These are phyloP conservation scores for Coemansia sp. DNA, from an alignment of 192 early-diverging fungal genomes.

Conservation along the genomic window DNA sequence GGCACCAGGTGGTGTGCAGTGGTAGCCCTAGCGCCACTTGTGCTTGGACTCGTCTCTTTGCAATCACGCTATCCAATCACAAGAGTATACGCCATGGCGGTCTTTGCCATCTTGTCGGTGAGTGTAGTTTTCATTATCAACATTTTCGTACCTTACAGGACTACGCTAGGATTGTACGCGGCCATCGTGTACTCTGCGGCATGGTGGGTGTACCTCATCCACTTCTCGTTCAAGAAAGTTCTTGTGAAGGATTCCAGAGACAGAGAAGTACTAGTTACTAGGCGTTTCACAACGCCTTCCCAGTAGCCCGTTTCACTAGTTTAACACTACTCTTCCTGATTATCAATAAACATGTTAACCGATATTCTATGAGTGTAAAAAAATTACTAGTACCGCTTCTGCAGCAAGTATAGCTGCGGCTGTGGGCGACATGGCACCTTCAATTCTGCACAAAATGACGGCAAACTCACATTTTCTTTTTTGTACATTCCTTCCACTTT, in stretches of 20 bases:
- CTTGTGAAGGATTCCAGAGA: not conserved
- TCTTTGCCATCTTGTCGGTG: not conserved
- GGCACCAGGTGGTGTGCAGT: not conserved
- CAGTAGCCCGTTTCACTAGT: not conserved
- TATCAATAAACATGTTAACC: not conserved
- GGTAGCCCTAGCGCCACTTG: not conserved
- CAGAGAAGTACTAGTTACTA: not conserved
- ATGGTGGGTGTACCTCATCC: not conserved
- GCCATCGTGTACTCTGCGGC: not conserved
- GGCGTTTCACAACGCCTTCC: not conserved
- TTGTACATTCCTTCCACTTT: not conserved
- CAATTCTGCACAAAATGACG: not conserved
- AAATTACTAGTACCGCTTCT: not conserved
- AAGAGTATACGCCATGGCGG: not conserved
- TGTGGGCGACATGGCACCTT: not conserved
- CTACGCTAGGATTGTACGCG: not conserved
- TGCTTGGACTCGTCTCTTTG: constrained; percentile 2
- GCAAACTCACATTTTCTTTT: not conserved
- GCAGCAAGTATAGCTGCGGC: not conserved
- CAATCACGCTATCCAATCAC: not conserved
- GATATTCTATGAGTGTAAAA: not conserved
- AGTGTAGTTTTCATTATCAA: not conserved
- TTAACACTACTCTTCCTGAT: not conserved
- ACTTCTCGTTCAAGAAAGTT: not conserved
- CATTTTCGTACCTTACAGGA: not conserved